Evolutionary conservation across 1,284 basidiomycete genomes (phyloP), one percentile per base, ranked within the genome.

Genomic region (Leucoagaricus sp.): DNA sequence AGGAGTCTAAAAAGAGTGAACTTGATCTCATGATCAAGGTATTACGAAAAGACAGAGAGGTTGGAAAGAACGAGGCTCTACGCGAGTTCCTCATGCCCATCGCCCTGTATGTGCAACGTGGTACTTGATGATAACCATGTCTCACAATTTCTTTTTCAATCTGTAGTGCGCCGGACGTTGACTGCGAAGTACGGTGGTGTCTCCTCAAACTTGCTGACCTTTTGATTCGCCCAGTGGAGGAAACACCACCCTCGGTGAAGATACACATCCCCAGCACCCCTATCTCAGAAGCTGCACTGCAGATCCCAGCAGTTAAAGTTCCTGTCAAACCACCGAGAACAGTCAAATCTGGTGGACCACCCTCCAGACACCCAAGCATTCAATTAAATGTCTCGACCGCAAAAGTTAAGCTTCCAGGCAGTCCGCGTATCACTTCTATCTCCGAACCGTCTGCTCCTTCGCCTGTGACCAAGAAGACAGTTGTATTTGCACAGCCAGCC

Each of bases 121-220:
- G 48, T 60, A 33, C 52, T 17, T 49, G 29, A 29, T 29, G 52
- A 38, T 44, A 15, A 33, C 26, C 45, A 42, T 49, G n/a, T 62
- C 62, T 48, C 26, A 49, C 55, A 34, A 13, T 36, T 57, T 46
- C 15, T 48, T 52, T n/a, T n/a, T n/a, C n/a, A n/a, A 6, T 5
- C 17, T 50, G 2, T 62, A 94, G 91, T 36, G 82, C 85, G 23
- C 79, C 87, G 0, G 82, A 87, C 49, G 81, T 86, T 46, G 96
- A 98, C 69, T 79, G 88, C 62, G 92, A 96, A 74, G 90, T 96
- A 45, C 88, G 95, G 34, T 93, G 93, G 84, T 93, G 91, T 60
- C 75, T 98, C 49, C 79, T 99, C 65, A 98, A 98, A 74, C 78
- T 98, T 9, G 94, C 92, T 10, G 96, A 98, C 67, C 79, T 98